Evolutionary conservation across 768 basidiomycete genomes (phyloP).

Genomic region (Leucogyrophana mollusca): DNA sequence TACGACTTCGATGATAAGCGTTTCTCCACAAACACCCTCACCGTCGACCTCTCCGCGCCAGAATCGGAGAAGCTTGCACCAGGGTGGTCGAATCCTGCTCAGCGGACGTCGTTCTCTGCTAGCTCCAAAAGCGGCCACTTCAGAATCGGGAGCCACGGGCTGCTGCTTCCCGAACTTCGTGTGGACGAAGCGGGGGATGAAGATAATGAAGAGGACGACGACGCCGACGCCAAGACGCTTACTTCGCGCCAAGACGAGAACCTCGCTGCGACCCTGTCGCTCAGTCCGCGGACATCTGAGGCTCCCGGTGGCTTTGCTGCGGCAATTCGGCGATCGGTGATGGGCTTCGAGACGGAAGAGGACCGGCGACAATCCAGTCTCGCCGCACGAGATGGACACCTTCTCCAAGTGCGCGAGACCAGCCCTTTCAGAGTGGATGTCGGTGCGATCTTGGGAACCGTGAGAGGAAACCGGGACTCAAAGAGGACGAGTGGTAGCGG

Average conservation of each 20-base stretch:
- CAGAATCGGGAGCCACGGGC: constrained; percentile 9
- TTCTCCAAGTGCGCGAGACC: constrained; percentile 37
- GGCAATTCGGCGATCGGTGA: constrained; percentile 9
- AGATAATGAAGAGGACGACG: constrained; percentile 17
- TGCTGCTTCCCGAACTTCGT: constrained; percentile 21
- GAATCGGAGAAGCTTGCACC: constrained; percentile 34
- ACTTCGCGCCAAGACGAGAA: constrained; percentile 30
- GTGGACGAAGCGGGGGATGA: constrained; percentile 15
- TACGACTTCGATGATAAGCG: constrained; percentile 27
- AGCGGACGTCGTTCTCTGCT: constrained; percentile 14
- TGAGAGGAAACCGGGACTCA: constrained; percentile 17
- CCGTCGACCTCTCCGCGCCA: constrained; percentile 17
- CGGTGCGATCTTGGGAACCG: constrained; percentile 21
- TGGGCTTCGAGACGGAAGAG: constrained; percentile 7
- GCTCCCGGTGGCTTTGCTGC: constrained; percentile 8
- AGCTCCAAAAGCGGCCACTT: constrained; percentile 1
- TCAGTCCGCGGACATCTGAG: constrained; percentile 46
- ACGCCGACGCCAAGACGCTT: constrained; percentile 30
- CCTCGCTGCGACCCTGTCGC: constrained; percentile 40
- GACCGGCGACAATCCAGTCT: constrained; percentile 2
- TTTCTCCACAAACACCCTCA: constrained; percentile 21
- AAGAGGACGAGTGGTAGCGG: constrained; percentile 20
- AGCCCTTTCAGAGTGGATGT: constrained; percentile 51
- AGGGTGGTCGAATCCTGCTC: constrained; percentile 27
- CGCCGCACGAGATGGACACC: constrained; percentile 13